Evolutionary conservation across 331 rosid species (phyloP), one percentile per base, ranked within the genome.

Genomic region (Malus hybrid): DNA sequence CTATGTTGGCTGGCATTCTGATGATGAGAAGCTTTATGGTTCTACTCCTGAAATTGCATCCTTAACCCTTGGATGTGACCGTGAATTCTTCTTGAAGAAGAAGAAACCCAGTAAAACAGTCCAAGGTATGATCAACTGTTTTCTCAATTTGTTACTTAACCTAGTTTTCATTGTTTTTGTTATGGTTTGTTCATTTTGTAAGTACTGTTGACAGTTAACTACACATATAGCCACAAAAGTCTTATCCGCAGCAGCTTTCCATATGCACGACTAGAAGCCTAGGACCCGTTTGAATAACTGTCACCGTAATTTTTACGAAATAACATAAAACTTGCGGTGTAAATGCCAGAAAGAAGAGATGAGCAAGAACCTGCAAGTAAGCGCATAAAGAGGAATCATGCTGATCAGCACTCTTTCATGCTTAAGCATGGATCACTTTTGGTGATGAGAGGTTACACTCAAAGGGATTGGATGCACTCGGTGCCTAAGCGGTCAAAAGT

Each of bases 1-100:
- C 82, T 81, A 83, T 78, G 96, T 87, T 71, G 96, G 88, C 80
- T 94, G 98, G 98, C 98, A 94, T 83, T 83, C 98, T 77, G 98
- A 94, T 74, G 96, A 88, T 81, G 98, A 94, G 84, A 91, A 91
- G 77, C 84, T 94, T 52, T 94, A 94, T 79, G 97, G 95, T 31
- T 83, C 86, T 33, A 85, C 84, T 13, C 99, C 97, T 34, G 93
- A 94, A 77, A 94, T 91, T 70, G 99, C 93, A 64, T 91, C 99
- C 16, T 71, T 94, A 20, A 85, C 97, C 39, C 78, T 91, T 22
- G 97, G 98, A 72, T 94, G 97, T 55, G 95, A 94, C 2, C 96
- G 99, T 16, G 97, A 94, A 56, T 94, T 94, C 83, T 61, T 87
- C 69, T 76, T 94, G 90, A 94, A 89, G 85, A 90, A 89, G 85